Evolutionary conservation across 1,284 basidiomycete species (phyloP).

Genomic region (Phylloporus gajari): DNA sequence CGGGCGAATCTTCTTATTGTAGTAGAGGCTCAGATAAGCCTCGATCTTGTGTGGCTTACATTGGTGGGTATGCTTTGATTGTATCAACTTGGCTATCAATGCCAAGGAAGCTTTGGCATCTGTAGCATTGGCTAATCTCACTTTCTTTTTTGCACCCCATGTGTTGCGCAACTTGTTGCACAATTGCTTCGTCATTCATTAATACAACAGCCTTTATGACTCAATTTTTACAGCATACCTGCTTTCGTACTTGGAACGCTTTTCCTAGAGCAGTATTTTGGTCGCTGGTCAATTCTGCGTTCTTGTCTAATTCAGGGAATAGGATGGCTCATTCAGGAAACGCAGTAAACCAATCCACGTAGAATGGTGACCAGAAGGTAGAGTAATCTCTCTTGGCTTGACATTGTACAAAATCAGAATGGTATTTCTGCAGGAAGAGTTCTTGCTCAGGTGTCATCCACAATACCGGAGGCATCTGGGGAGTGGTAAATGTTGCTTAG

Average conservation of each 20-base stretch:
- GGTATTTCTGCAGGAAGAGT: background rate
- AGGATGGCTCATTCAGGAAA: background rate
- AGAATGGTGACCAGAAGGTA: background rate
- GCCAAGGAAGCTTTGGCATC: background rate
- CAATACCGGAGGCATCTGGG: background rate
- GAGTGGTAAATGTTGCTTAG: too few relatives aligned
- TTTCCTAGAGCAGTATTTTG: background rate
- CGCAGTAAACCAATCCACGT: background rate
- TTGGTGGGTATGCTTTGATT: background rate
- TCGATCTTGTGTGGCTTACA: constrained; percentile 2
- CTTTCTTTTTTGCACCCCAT: background rate
- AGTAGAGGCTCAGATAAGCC: constrained; percentile 1
- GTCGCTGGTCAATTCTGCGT: too few relatives aligned
- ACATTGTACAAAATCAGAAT: background rate
- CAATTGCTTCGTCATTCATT: background rate
- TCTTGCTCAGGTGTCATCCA: background rate
- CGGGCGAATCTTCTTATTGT: background rate
- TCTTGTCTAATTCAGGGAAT: background rate
- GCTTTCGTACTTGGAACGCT: background rate
- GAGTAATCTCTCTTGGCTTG: background rate
- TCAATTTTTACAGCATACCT: background rate
- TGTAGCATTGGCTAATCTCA: background rate
- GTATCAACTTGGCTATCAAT: background rate
- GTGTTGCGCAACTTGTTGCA: background rate
- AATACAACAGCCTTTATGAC: too few relatives aligned